Evolutionary conservation across 352 stramenopile genomes (phyloP).

Genomic region (Globisporangium rhizosaccharum): DNA sequence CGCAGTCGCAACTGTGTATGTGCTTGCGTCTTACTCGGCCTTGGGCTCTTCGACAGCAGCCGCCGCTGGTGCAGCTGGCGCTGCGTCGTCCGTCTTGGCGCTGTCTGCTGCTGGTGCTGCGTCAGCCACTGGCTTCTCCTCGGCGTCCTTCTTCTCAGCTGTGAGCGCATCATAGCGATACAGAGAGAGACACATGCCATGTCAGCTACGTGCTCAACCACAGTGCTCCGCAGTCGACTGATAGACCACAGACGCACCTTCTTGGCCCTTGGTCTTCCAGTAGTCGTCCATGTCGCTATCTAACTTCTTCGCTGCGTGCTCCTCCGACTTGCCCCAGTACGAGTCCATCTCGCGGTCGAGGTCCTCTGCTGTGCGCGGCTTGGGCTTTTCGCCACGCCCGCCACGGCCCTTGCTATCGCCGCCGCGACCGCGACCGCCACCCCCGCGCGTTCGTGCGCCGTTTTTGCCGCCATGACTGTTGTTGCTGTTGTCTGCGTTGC

Average conservation of each 20-base stretch:
- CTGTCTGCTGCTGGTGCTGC: not conserved
- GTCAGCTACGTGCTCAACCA: not conserved
- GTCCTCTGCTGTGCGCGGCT: conserved; percentile 71
- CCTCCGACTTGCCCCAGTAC: conserved; percentile 84
- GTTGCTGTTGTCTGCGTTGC: conserved; percentile 2
- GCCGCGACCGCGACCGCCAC: conserved; percentile 18
- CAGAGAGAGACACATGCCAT: not conserved
- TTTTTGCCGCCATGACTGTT: conserved; percentile 13
- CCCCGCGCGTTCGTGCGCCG: conserved; percentile 6
- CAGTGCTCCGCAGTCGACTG: not conserved
- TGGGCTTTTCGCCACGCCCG: conserved; percentile 41
- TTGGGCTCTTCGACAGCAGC: no score
- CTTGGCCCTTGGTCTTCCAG: conserved; percentile 79
- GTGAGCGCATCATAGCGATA: not conserved
- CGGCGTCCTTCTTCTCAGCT: not conserved
- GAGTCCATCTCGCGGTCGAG: conserved; percentile 83
- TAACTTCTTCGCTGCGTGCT: conserved; percentile 81
- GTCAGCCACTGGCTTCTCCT: conserved; percentile 3
- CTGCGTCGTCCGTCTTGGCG: no score
- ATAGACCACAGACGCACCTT: conserved; percentile 9
- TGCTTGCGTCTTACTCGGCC: no score
- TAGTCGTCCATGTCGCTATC: conserved; percentile 86
- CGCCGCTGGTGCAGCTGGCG: no score
- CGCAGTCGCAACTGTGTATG: no score
- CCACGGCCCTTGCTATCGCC: conserved; percentile 19